Conservation (phyloP, 2,329 filamentous ascomycete genomes). For the Sporothrix luriei region DNA sequence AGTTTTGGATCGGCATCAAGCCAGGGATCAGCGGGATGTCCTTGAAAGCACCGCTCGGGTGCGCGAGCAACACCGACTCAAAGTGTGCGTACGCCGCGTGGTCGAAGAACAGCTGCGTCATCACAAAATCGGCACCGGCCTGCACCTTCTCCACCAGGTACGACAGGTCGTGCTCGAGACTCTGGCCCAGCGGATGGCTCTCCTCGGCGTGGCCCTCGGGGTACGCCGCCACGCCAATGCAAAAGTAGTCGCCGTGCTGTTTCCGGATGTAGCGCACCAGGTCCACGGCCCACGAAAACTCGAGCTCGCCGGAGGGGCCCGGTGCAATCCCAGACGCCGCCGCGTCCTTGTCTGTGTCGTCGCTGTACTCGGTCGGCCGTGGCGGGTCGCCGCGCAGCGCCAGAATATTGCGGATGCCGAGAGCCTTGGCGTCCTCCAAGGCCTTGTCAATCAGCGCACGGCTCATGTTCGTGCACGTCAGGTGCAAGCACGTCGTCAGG, state of each 20-base stretch:
- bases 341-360: constrained; percentile 51
- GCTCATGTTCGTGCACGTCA: constrained; percentile 99
- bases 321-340: constrained; percentile 43
- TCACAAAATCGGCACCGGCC: constrained; percentile 94
- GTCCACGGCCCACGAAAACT: constrained; percentile 88
- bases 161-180: constrained; percentile 77
- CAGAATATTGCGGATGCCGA: constrained; percentile 92
- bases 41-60: constrained; percentile 83
- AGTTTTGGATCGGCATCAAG: constrained; percentile 96
- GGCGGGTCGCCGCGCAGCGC: constrained; percentile 91
- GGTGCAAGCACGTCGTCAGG: constrained; percentile 90
- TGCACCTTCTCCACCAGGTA: constrained; percentile 87
- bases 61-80: constrained; percentile 73
- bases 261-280: constrained; percentile 85
- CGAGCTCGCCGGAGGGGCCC: constrained; percentile 61
- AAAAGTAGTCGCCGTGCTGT: constrained; percentile 91
- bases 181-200: constrained; percentile 72
- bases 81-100: constrained; percentile 78
- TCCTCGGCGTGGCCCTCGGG: constrained; percentile 95
- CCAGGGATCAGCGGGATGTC: constrained; percentile 89
- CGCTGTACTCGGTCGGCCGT: constrained; percentile 81
- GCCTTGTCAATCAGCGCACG: constrained; percentile 81
- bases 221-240: constrained; percentile 90
- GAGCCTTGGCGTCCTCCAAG: constrained; percentile 82
- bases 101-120: constrained; percentile 98